Conservation (phyloP, 1,139 yeast genomes). For the Scheffersomyces segobiensis region DNA sequence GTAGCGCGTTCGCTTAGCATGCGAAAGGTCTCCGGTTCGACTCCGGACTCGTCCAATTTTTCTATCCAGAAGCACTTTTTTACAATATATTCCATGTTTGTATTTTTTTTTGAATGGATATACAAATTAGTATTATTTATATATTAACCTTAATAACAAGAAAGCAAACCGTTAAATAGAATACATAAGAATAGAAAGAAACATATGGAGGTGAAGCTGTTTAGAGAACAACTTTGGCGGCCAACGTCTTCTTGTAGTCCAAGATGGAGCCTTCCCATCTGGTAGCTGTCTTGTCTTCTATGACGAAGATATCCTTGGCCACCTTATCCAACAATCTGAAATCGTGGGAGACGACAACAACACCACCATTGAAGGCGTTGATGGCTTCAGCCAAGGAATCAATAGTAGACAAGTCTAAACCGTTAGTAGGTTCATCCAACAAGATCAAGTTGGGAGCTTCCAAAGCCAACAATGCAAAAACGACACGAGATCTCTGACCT, state of each 20-base stretch:
- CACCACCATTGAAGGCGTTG: slow-evolving; percentile 94
- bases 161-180: neutral
- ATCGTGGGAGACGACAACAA: slow-evolving; percentile 97
- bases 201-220: neutral
- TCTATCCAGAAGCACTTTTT: slow-evolving; percentile 13
- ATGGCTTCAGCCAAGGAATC: slow-evolving; percentile 98
- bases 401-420: slow-evolving; percentile 96
- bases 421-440: slow-evolving; percentile 99
- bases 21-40: slow-evolving; percentile 91
- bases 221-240: slow-evolving; percentile 78
- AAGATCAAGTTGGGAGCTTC: slow-evolving; percentile 93
- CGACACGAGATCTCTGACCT: slow-evolving; percentile 99
- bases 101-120: neutral
- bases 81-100: neutral
- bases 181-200: slow-evolving; percentile 1
- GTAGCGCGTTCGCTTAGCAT: slow-evolving; percentile 92
- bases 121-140: neutral
- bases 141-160: neutral
- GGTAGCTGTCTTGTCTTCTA: slow-evolving; percentile 91
- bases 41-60: slow-evolving; percentile 80
- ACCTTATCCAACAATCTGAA: slow-evolving; percentile 97
- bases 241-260: slow-evolving; percentile 91
- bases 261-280: slow-evolving; percentile 93
- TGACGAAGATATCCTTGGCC: slow-evolving; percentile 95
- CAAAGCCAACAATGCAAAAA: slow-evolving; percentile 91